A percentile compares a stretch with the other conserved stretches of the same genome.
Evolutionary conservation across 73 alveolate genomes (phyloP).

Genomic region (Symbiodinium pilosum): DNA sequence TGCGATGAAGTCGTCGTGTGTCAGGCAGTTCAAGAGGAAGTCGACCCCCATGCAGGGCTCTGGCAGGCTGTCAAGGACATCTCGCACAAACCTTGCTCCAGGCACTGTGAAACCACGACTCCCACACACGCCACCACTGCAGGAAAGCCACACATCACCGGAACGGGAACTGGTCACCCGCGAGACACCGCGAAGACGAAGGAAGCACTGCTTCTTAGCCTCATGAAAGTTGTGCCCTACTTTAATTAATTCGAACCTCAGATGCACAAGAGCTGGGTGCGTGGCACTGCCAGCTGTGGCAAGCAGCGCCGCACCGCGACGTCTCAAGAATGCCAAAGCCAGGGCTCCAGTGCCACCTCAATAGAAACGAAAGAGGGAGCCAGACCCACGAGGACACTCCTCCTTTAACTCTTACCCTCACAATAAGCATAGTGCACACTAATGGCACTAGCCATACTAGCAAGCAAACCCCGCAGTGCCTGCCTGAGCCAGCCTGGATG

Average conservation of each 20-base stretch:
- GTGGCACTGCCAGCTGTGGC: constrained; percentile 60
- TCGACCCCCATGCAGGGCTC: constrained; percentile 34
- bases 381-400: no score
- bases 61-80: not conserved
- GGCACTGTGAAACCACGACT: no score
- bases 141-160: constrained; percentile 28
- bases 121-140: no score
- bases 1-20: constrained; percentile 88
- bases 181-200: constrained; percentile 40
- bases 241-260: not conserved
- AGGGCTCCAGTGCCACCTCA: constrained; percentile 76
- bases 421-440: no score
- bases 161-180: constrained; percentile 51
- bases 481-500: constrained; percentile 61
- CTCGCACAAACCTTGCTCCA: constrained; percentile 63
- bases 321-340: constrained; percentile 30
- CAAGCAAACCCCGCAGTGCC: not conserved
- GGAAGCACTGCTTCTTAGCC: constrained; percentile 87
- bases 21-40: constrained; percentile 46
- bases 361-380: no score
- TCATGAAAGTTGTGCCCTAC: not conserved
- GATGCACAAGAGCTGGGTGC: no score
- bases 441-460: no score
- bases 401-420: no score
- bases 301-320: constrained; percentile 21